phyloP scores from a whole-genome alignment of 2,329 filamentous ascomycete genomes.

The Paecilomyces niveus region DNA sequence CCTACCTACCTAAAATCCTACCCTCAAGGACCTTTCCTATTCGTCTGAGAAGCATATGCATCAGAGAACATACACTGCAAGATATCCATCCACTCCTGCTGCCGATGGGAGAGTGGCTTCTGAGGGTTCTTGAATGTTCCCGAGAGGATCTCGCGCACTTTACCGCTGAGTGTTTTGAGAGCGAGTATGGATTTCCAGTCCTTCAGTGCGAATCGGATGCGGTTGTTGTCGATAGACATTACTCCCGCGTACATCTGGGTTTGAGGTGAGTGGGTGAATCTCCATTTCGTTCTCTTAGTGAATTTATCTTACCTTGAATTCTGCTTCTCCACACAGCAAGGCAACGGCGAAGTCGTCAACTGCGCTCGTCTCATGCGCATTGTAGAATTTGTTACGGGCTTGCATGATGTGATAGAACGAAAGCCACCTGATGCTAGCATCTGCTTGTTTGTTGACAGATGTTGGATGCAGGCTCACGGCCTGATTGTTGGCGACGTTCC shows the following conservation, averaged over 20 bases:
- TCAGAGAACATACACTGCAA: conserved; percentile 63
- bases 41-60: conserved; percentile 4
- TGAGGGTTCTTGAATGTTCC: conserved; percentile 52
- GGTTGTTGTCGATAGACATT: conserved; percentile 78
- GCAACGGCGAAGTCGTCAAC: conserved; percentile 76
- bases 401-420: conserved; percentile 99
- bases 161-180: conserved; percentile 70
- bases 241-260: conserved; percentile 77
- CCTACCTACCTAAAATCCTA: neutral
- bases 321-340: conserved; percentile 79
- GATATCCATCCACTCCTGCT: conserved; percentile 66
- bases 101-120: conserved; percentile 47
- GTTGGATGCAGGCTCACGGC: conserved; percentile 78
- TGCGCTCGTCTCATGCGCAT: conserved; percentile 81
- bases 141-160: conserved; percentile 68
- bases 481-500: conserved; percentile 91
- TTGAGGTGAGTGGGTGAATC: neutral
- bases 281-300: neutral
- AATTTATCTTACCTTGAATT: conserved; percentile 61
- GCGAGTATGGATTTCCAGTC: conserved; percentile 90
- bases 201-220: conserved; percentile 71
- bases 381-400: conserved; percentile 68
- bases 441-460: conserved; percentile 70
- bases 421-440: conserved; percentile 61
- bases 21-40: neutral